Percentiles rank a stretch among this genome's conserved stretches.
Conservation (phyloP, 495 filamentous ascomycete species). For the Neurospora africana region DNA sequence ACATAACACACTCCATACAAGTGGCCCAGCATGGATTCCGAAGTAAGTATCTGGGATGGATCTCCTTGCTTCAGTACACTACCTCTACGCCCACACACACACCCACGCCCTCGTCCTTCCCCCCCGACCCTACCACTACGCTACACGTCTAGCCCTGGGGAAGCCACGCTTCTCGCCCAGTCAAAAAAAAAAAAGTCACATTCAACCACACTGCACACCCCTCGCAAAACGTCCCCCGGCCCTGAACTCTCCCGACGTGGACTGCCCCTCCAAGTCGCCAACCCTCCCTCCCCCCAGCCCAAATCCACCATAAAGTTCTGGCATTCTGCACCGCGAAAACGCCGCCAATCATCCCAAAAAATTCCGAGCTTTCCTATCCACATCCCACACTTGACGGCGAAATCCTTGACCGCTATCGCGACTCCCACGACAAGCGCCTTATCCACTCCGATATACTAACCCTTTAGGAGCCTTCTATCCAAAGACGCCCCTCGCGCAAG, state of each 20-base stretch:
- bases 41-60: background rate
- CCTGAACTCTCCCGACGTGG: background rate
- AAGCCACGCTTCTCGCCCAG: background rate
- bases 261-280: background rate
- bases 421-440: slow-evolving; percentile 1
- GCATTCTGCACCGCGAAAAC: background rate
- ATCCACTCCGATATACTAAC: slow-evolving; percentile 19
- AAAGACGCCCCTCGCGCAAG: slow-evolving; percentile 57
- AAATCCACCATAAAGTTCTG: slow-evolving; percentile 1
- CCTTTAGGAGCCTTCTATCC: slow-evolving; percentile 30
- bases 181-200: background rate
- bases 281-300: background rate
- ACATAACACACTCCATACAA: background rate
- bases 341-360: background rate
- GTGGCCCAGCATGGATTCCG: background rate
- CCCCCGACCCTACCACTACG: background rate
- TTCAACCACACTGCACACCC: background rate
- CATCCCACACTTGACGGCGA: background rate
- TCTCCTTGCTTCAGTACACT: background rate
- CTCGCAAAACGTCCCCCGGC: too few species aligned
- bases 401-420: background rate
- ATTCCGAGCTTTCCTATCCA: background rate
- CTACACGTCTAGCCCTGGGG: background rate
- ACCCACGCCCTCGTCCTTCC: background rate
- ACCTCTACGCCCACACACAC: background rate